These are phyloP conservation scores for Candida broadrunensis DNA, from an alignment of 805 yeast species.

Conservation along the genomic window DNA sequence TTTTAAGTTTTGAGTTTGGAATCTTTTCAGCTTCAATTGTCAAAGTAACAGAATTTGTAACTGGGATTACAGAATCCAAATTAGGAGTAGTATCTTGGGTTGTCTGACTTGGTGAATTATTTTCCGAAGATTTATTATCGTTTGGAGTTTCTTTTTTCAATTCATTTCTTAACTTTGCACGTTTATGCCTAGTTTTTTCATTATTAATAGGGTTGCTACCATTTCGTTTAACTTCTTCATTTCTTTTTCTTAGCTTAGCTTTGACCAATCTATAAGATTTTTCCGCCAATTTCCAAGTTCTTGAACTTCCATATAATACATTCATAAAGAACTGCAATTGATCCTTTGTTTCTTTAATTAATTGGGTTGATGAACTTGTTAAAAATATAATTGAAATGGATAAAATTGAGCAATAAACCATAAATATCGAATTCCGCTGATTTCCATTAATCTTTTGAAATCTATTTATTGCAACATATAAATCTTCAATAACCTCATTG, in stretches of 20 bases:
- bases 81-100: neutral
- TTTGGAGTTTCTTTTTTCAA: neutral
- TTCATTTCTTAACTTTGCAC: neutral
- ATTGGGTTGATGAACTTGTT: slow-evolving; percentile 24
- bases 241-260: slow-evolving; percentile 23
- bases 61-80: neutral
- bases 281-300: slow-evolving; percentile 47
- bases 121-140: neutral
- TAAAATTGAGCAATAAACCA: slow-evolving; percentile 46
- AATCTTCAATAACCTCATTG: slow-evolving; percentile 38
- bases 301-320: slow-evolving; percentile 39
- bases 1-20: too few relatives aligned
- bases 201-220: neutral
- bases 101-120: neutral
- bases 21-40: too few relatives aligned
- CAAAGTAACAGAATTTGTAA: too few relatives aligned
- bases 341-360: slow-evolving; percentile 21
- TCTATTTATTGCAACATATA: slow-evolving; percentile 33
- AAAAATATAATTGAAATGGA: slow-evolving; percentile 41
- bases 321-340: slow-evolving; percentile 38
- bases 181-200: neutral
- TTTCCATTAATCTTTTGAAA: slow-evolving; percentile 40
- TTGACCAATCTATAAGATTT: slow-evolving; percentile 42
- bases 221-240: slow-evolving; percentile 5
- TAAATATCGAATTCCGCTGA: slow-evolving; percentile 41